These are phyloP conservation scores for Aspergillus sp. DNA, from an alignment of 2,329 filamentous ascomycete genomes.

Conservation along the genomic window DNA sequence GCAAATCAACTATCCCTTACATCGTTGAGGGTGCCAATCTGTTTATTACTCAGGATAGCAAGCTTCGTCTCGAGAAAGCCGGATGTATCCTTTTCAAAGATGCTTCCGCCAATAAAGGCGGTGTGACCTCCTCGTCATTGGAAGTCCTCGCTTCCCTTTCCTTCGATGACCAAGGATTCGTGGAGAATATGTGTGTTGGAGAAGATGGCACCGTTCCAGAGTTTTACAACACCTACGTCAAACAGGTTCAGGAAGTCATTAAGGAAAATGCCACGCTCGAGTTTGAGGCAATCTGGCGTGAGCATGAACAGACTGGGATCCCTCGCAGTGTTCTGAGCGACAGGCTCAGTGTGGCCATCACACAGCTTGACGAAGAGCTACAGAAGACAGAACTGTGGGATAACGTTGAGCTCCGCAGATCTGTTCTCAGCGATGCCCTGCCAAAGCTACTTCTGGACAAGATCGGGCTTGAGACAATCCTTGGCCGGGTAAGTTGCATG, in stretches of 20 bases:
- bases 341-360: slow-evolving; percentile 86
- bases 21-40: slow-evolving; percentile 97
- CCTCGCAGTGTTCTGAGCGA: slow-evolving; percentile 87
- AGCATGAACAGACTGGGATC: slow-evolving; percentile 78
- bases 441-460: slow-evolving; percentile 81
- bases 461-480: slow-evolving; percentile 86
- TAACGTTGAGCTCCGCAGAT: slow-evolving; percentile 72
- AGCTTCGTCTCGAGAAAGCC: slow-evolving; percentile 90
- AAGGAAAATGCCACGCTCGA: slow-evolving; percentile 87
- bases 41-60: slow-evolving; percentile 98
- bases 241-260: slow-evolving; percentile 86
- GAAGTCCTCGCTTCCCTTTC: slow-evolving; percentile 93
- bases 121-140: slow-evolving; percentile 93
- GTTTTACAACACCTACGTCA: slow-evolving; percentile 93
- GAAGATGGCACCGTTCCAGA: slow-evolving; percentile 75
- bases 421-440: slow-evolving; percentile 80
- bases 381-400: slow-evolving; percentile 92
- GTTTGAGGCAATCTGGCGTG: slow-evolving; percentile 97
- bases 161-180: slow-evolving; percentile 86
- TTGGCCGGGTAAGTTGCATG: slow-evolving; percentile 63
- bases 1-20: slow-evolving; percentile 84
- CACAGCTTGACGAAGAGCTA: slow-evolving; percentile 92
- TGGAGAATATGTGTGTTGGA: slow-evolving; percentile 86
- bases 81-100: slow-evolving; percentile 97
- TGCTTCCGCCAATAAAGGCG: slow-evolving; percentile 96